Base-by-base conservation (phyloP, 192 early-diverging fungal genomes). In the Martensiomyces pterosporus region DNA sequence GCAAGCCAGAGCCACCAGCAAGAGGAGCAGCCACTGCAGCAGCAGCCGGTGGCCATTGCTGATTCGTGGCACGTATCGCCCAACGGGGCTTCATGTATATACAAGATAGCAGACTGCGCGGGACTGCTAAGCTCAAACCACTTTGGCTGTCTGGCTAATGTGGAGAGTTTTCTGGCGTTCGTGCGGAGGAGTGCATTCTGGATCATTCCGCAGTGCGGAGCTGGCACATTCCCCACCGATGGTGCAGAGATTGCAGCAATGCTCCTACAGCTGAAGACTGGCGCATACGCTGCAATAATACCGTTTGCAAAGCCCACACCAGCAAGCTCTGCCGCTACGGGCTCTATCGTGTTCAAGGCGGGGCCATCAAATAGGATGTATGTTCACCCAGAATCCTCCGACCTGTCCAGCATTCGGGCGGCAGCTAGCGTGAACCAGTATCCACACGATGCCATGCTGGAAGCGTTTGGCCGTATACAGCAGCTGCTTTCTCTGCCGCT, bases 101-200 rank as follows among this genome's bases (percentile, higher is more conserved):
- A 64, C 21, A 60, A 35, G 22, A 21, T 46, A 9, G 22, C 14
- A 3, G 34, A 40, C 6, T 25, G 39, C 2, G 18, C 21, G 13
- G 24, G 17, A 4, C 3, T 25, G 18, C 33, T 17, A 10, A 35
- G 36, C 9, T n/a, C 2, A 7, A 13, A 35, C 9, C 7, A 9
- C 4, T 41, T 71, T 52, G 53, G 61, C 33, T 51, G 43, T n/a
- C 39, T 72, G 34, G 46, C 23, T 1, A 15, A n/a, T 17, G 24
- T 71, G 12, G 43, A 50, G 8, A 19, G 62, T 9, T 42, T 55
- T 24, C 41, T 72, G 32, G 61, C 57, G 2, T 72, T 64, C 55
- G 57, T 53, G 14, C 52, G 68, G 29, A 72, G 53, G 23, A 52
- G 60, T 35, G 40, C 45, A 9, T 64, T 56, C 34, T 72, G 61